These are phyloP conservation scores for Marvania coccoides DNA, from an alignment of 139 green algal species.

Conservation along the genomic window DNA sequence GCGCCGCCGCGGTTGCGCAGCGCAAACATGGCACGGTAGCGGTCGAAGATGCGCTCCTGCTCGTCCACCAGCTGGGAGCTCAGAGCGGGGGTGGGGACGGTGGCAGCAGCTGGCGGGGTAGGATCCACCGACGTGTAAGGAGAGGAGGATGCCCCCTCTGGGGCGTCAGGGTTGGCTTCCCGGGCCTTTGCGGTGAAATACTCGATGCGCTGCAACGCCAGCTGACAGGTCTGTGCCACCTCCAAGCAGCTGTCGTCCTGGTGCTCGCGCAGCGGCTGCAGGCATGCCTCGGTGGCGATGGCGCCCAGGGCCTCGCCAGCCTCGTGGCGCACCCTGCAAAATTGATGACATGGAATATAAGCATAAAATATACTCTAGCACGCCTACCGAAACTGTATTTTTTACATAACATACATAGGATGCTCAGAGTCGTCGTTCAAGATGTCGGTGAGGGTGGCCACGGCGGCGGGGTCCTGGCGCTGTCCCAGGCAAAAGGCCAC, in stretches of 20 bases:
- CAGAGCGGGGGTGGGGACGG: slow-evolving; percentile 53
- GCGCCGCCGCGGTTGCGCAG: slow-evolving; percentile 82
- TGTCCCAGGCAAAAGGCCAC: slow-evolving; percentile 88
- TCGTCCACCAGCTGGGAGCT: slow-evolving; percentile 62
- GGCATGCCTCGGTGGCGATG: slow-evolving; percentile 63
- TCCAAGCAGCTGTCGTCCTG: slow-evolving; percentile 39
- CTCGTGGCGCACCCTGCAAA: slow-evolving; percentile 79
- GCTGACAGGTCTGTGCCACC: slow-evolving; percentile 92
- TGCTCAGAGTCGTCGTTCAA: slow-evolving; percentile 61
- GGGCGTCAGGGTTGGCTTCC: neutral
- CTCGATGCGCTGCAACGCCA: slow-evolving; percentile 86
- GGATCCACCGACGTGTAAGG: slow-evolving; percentile 89
- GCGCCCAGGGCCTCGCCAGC: slow-evolving; percentile 83
- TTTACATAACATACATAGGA: slow-evolving; percentile 61
- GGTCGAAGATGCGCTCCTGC: slow-evolving; percentile 66
- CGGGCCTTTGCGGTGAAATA: slow-evolving; percentile 23
- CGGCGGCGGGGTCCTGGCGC: slow-evolving; percentile 63
- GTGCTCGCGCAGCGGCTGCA: slow-evolving; percentile 51
- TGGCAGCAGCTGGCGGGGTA: slow-evolving; percentile 62
- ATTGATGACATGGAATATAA: neutral
- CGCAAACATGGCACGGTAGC: slow-evolving; percentile 92
- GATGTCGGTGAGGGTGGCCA: slow-evolving; percentile 45
- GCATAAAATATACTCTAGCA: neutral
- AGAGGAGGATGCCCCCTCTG: slow-evolving; percentile 24
- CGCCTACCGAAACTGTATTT: too few species aligned